These are phyloP conservation scores for Inonotus hispidus DNA, from an alignment of 1,284 basidiomycete species.

Conservation along the genomic window DNA sequence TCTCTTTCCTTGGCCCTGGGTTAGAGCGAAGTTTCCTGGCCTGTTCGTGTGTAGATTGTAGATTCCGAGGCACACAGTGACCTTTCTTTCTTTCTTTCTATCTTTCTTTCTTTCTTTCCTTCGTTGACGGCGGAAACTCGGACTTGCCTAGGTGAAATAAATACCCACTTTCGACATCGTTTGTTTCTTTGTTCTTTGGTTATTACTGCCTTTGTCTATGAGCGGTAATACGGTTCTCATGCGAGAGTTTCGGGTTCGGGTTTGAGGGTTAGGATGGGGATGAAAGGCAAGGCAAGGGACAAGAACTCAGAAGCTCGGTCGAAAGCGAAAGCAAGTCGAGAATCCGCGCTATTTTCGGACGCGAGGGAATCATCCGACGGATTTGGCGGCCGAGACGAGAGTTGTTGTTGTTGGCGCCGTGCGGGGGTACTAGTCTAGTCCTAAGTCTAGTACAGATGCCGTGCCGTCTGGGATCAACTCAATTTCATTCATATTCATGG, in stretches of 20 bases:
- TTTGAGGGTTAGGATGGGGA: too few species aligned
- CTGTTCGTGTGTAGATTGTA: not conserved
- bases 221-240: constrained; percentile 4
- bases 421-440: too few species aligned
- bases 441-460: not conserved
- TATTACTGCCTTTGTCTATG: not conserved
- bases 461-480: not conserved
- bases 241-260: constrained; percentile 2
- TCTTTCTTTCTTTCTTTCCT: too few species aligned
- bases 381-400: constrained; percentile 6
- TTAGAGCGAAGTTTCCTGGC: not conserved
- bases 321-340: not conserved
- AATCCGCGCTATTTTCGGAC: constrained; percentile 7
- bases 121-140: constrained; percentile 9
- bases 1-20: not conserved
- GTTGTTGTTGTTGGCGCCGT: constrained; percentile 2
- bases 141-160: constrained; percentile 13
- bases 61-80: not conserved
- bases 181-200: too few species aligned
- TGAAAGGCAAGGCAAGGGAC: too few species aligned
- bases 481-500: too few species aligned
- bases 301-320: not conserved
- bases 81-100: too few species aligned
- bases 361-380: not conserved
- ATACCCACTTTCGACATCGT: not conserved